phyloP scores from a whole-genome alignment of 495 filamentous ascomycete species.

The Amniculicola lignicola region DNA sequence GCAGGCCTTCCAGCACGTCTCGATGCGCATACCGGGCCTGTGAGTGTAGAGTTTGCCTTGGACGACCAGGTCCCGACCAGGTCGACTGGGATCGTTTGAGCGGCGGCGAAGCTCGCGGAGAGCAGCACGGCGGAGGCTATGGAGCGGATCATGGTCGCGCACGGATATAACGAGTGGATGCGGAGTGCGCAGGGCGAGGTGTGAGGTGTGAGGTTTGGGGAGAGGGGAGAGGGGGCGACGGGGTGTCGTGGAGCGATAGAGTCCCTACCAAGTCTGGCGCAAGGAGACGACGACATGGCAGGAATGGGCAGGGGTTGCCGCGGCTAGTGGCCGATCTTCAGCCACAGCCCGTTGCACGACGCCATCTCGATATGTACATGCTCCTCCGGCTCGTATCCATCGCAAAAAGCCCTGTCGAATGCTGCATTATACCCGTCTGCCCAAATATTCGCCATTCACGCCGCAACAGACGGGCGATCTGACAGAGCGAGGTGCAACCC shows the following conservation, averaged over 20 bases:
- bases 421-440: no score
- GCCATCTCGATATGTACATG: neutral
- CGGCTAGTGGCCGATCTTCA: slow-evolving; percentile 22
- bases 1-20: no score
- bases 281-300: slow-evolving; percentile 25
- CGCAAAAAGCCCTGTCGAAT: no score
- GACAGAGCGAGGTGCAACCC: neutral
- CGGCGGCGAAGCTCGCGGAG: slow-evolving; percentile 21
- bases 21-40: slow-evolving; percentile 74
- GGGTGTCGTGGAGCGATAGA: slow-evolving; percentile 7
- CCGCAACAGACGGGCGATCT: no score
- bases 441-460: no score
- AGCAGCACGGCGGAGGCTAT: slow-evolving; percentile 21
- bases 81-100: slow-evolving; percentile 43
- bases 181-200: neutral
- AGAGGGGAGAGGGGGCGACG: slow-evolving; percentile 1
- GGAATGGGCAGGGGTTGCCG: slow-evolving; percentile 20
- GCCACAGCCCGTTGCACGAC: slow-evolving; percentile 10
- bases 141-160: slow-evolving; percentile 19
- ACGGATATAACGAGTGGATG: neutral
- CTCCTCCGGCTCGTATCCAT: no score
- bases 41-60: slow-evolving; percentile 69
- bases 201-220: neutral
- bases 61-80: slow-evolving; percentile 75
- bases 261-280: slow-evolving; percentile 10